Evolutionary conservation across 2,329 filamentous ascomycete genomes (phyloP).

Genomic region (Alternaria arbusti): DNA sequence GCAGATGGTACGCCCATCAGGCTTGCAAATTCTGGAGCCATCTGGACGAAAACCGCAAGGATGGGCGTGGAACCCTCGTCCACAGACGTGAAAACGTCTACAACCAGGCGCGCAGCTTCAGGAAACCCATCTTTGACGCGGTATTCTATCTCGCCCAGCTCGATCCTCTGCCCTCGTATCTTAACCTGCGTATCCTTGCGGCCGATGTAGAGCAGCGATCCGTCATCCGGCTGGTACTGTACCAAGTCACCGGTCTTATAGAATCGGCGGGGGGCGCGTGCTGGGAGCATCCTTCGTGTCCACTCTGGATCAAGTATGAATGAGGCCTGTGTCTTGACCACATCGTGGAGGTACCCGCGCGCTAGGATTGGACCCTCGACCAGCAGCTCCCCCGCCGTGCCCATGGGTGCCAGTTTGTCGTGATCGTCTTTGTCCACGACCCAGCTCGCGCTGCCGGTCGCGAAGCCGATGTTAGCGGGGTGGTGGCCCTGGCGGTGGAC

Average conservation of each 20-base stretch:
- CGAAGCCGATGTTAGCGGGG: no score
- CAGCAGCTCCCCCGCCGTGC: constrained; percentile 56
- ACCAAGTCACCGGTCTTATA: constrained; percentile 14
- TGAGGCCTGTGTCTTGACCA: not conserved
- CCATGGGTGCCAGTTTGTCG: constrained; percentile 16
- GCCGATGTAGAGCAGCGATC: constrained; percentile 18
- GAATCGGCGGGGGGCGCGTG: not conserved
- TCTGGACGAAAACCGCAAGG: not conserved
- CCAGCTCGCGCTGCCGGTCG: no score
- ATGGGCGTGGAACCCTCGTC: not conserved
- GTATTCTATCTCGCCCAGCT: not conserved
- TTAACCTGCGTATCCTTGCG: constrained; percentile 57
- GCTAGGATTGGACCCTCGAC: constrained; percentile 60
- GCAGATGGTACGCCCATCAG: no score
- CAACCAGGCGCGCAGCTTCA: not conserved
- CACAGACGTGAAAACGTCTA: not conserved
- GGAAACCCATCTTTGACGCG: not conserved
- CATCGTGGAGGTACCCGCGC: constrained; percentile 27
- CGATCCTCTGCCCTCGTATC: not conserved
- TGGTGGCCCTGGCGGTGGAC: no score
- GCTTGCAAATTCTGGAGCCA: no score
- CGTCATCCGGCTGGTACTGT: not conserved
- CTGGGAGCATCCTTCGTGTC: not conserved
- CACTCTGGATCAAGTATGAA: not conserved
- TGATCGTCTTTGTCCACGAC: constrained; percentile 28